Evolutionary conservation across 1,139 yeast species (phyloP).

Genomic region (Sugiyamaella castrensis): DNA sequence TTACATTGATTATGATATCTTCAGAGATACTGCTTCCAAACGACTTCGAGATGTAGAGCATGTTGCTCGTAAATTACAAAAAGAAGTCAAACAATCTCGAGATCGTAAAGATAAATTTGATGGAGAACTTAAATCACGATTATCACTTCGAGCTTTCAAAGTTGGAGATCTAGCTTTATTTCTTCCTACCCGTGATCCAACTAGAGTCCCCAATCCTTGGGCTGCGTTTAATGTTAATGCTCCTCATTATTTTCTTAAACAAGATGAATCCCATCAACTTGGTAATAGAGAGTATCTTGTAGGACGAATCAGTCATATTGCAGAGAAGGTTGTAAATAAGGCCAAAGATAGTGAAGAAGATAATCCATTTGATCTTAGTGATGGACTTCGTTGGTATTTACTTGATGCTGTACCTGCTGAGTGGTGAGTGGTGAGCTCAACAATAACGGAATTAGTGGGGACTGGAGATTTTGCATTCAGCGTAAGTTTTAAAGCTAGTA

Average conservation of each 20-base stretch:
- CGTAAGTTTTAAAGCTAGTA: too few species aligned
- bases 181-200: constrained; percentile 65
- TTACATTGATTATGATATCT: constrained; percentile 49
- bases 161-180: constrained; percentile 76
- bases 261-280: constrained; percentile 36
- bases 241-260: constrained; percentile 67
- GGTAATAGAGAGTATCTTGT: constrained; percentile 65
- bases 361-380: constrained; percentile 51
- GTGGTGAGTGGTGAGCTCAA: constrained; percentile 15
- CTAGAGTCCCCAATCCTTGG: constrained; percentile 59
- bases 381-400: constrained; percentile 41
- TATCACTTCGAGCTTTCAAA: constrained; percentile 61
- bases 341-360: constrained; percentile 29
- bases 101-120: constrained; percentile 42
- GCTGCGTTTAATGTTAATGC: constrained; percentile 83
- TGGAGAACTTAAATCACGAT: constrained; percentile 46
- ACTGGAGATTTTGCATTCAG: too few species aligned
- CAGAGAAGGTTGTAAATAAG: constrained; percentile 41
- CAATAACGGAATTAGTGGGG: too few species aligned
- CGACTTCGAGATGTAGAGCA: constrained; percentile 88
- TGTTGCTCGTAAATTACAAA: constrained; percentile 81
- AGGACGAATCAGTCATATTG: constrained; percentile 54
- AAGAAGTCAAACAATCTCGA: constrained; percentile 59
- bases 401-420: constrained; percentile 34
- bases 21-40: constrained; percentile 64